Conservation (phyloP, 2,329 filamentous ascomycete species). For the Remersonia thermophila region DNA sequence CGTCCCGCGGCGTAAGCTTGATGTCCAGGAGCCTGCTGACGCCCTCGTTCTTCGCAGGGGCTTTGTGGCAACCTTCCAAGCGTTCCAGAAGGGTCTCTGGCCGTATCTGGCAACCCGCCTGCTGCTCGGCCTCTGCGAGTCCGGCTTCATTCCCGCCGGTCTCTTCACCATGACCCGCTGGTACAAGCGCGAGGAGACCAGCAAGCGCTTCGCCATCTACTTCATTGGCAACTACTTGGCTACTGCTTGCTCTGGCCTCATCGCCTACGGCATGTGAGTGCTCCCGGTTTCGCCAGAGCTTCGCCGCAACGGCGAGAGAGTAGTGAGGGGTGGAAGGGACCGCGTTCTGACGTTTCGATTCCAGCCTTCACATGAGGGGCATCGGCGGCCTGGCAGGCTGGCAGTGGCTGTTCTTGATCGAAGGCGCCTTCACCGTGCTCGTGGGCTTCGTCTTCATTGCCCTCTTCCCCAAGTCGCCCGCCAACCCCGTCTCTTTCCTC, state of each 20-base stretch:
- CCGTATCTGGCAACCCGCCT: conserved; percentile 27
- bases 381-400: conserved; percentile 21
- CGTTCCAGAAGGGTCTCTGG: conserved; percentile 25
- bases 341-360: neutral
- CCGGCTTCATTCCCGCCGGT: conserved; percentile 34
- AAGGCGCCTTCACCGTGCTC: conserved; percentile 26
- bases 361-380: conserved; percentile 23
- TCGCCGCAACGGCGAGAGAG: neutral
- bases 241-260: conserved; percentile 26
- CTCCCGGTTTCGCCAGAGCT: neutral
- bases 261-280: conserved; percentile 29
- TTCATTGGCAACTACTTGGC: conserved; percentile 34
- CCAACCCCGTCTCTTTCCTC: conserved; percentile 21
- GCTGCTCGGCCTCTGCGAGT: conserved; percentile 27
- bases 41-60: too few species aligned
- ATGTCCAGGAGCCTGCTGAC: neutral
- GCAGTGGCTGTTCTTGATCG: conserved; percentile 26
- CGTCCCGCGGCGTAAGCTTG: neutral
- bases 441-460: conserved; percentile 22
- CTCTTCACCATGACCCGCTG: conserved; percentile 35
- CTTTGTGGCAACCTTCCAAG: conserved; percentile 28
- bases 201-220: conserved; percentile 32
- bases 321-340: too few species aligned
- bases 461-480: conserved; percentile 20
- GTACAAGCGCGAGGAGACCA: conserved; percentile 35